Percentiles rank a stretch among this genome's conserved stretches.
These are phyloP conservation scores for Cokeromyces recurvatus DNA, from an alignment of 371 early-diverging fungal genomes.

Conservation along the genomic window DNA sequence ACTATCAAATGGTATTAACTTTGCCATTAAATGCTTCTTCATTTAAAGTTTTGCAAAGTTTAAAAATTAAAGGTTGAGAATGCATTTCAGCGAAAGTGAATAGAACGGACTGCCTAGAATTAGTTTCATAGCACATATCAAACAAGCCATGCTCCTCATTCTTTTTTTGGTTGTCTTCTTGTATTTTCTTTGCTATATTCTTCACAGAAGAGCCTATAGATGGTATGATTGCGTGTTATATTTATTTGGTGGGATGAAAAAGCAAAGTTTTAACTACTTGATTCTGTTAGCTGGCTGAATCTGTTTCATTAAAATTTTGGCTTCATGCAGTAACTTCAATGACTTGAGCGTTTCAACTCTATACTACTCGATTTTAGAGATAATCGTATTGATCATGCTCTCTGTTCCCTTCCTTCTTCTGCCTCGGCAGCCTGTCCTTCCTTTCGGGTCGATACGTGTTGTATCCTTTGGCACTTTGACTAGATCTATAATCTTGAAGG, in stretches of 20 bases:
- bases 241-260: slow-evolving; percentile 7
- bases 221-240: slow-evolving; percentile 17
- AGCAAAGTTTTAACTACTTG: too few relatives aligned
- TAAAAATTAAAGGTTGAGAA: slow-evolving; percentile 9
- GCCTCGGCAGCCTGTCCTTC: too few relatives aligned
- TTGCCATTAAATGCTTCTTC: slow-evolving; percentile 9
- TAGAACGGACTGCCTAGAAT: slow-evolving; percentile 8
- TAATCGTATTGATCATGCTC: too few relatives aligned
- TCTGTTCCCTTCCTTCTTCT: too few relatives aligned
- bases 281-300: too few relatives aligned
- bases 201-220: slow-evolving; percentile 11
- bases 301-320: too few relatives aligned
- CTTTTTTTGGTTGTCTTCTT: slow-evolving; percentile 8
- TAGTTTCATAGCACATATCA: slow-evolving; percentile 15
- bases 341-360: too few relatives aligned
- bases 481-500: too few relatives aligned
- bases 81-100: slow-evolving; percentile 11
- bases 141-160: slow-evolving; percentile 12
- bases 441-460: too few relatives aligned
- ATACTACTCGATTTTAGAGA: too few relatives aligned
- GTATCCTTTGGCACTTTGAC: too few relatives aligned
- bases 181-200: slow-evolving; percentile 13
- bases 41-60: slow-evolving; percentile 7
- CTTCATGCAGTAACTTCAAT: too few relatives aligned
- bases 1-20: slow-evolving; percentile 6